A percentile compares a stretch with the other conserved stretches of the same genome.
Conservation (phyloP, 1,284 basidiomycete genomes). For the Ustilago cynodontis region DNA sequence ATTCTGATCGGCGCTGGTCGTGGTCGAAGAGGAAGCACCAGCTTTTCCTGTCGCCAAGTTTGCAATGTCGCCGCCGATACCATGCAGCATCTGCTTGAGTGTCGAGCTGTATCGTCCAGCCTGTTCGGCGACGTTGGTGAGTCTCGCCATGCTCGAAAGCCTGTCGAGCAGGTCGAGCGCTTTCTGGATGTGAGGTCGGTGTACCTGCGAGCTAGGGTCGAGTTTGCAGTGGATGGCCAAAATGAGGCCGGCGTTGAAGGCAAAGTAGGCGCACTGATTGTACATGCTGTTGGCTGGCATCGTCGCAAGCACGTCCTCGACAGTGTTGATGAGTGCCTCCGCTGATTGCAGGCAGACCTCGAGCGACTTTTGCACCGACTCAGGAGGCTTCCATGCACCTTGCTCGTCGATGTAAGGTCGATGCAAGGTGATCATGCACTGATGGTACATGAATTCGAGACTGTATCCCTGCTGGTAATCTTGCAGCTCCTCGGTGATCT, state of each 20-base stretch:
- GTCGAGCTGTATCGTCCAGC: conserved; percentile 58
- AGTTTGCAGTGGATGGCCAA: conserved; percentile 57
- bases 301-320: conserved; percentile 45
- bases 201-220: conserved; percentile 45
- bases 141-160: conserved; percentile 41
- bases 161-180: conserved; percentile 51
- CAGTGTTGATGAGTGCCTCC: conserved; percentile 54
- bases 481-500: conserved; percentile 46
- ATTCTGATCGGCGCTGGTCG: conserved; percentile 17
- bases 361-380: conserved; percentile 55
- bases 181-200: conserved; percentile 58
- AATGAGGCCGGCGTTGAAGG: conserved; percentile 58
- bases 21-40: conserved; percentile 11
- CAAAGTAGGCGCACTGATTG: conserved; percentile 55
- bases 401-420: conserved; percentile 59
- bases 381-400: conserved; percentile 54
- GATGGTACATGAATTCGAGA: conserved; percentile 57
- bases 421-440: conserved; percentile 56
- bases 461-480: conserved; percentile 54
- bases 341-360: conserved; percentile 55
- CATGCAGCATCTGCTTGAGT: conserved; percentile 54
- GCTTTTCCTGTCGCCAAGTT: conserved; percentile 29
- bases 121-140: conserved; percentile 58
- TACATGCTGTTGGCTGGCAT: conserved; percentile 49
- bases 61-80: conserved; percentile 40